Base-by-base conservation (phyloP, 352 stramenopile species). In the Globisporangium nodosum region DNA sequence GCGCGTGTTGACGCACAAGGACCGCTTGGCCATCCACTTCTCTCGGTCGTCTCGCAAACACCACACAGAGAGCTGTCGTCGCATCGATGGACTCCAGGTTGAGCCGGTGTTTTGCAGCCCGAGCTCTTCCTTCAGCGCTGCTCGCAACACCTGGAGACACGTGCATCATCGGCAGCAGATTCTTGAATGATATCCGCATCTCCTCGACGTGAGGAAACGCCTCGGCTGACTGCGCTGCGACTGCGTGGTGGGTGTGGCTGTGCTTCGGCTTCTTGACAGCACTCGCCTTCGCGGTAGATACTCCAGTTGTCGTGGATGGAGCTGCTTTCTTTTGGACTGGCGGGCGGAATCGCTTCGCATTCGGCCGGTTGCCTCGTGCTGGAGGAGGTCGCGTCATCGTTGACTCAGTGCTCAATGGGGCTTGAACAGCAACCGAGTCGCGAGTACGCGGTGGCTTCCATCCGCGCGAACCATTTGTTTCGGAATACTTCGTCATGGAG, bases 101-200 rank as follows among this genome's bases (percentile, higher is more conserved):
- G 58, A 76, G 27, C 39, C 63, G 46, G 12, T 58, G 46, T 8
- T 21, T 31, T 21, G 48, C 39, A 20, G 21, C 20, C 12, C 33
- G 33, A n/a, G 59, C 27, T 46, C 30, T 21, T 21, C 37, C 42
- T 61, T 60, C 48, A 33, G 33, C 3, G 50, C 20, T 13, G 67
- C 49, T 15, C 6, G 42, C 54, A 35, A 42, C 18, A 45, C 16
- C 11, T 12, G 33, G 8, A 12, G 46, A 11, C 9, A 27, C 46
- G 15, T 27, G 7, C 20, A 24, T 50, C 53, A 69, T 58, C 31
- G 58, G 45, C 15, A 61, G 20, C 7, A 78, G 61, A 15, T 58
- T 55, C 27, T 60, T 61, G 45, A 71, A 70, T 27, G 76, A 82
- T 24, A 84, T 74, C 27, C 71, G 74, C 69, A 88, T 82, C 4